Evolutionary conservation across 805 yeast species (phyloP).

Genomic region (Peterozyma xylosa): DNA sequence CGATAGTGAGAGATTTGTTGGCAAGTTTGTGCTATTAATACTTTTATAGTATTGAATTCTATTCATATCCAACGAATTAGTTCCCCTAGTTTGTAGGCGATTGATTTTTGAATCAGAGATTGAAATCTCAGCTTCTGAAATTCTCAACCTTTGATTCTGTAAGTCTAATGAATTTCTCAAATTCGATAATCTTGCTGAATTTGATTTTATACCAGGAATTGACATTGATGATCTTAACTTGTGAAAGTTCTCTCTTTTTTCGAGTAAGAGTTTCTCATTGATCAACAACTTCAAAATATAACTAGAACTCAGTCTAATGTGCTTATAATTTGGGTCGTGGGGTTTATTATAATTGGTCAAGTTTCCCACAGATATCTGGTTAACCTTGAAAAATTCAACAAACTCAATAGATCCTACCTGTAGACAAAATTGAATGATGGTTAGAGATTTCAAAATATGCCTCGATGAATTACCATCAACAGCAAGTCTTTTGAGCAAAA

Average conservation of each 20-base stretch:
- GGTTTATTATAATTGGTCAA: conserved; percentile 17
- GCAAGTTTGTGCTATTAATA: not conserved
- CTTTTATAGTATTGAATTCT: conserved; percentile 3
- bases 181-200: not conserved
- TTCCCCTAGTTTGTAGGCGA: not conserved
- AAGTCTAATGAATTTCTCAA: conserved; percentile 7
- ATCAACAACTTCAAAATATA: conserved; percentile 23
- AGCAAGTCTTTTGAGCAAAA: conserved; percentile 32
- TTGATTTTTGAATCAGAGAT: not conserved
- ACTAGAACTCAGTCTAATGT: conserved; percentile 30
- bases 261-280: conserved; percentile 24
- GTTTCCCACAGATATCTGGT: conserved; percentile 22
- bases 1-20: conserved; percentile 1
- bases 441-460: conserved; percentile 40
- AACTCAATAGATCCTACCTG: conserved; percentile 49
- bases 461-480: conserved; percentile 23
- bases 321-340: conserved; percentile 14
- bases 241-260: conserved; percentile 34
- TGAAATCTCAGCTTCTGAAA: not conserved
- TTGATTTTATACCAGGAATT: conserved; percentile 23
- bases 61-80: conserved; percentile 4
- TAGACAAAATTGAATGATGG: conserved; percentile 42
- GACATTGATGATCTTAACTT: conserved; percentile 32
- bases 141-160: not conserved
- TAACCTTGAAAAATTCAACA: conserved; percentile 37